Conservation (phyloP, 495 filamentous ascomycete species). For the Endocarpon pusillum region DNA sequence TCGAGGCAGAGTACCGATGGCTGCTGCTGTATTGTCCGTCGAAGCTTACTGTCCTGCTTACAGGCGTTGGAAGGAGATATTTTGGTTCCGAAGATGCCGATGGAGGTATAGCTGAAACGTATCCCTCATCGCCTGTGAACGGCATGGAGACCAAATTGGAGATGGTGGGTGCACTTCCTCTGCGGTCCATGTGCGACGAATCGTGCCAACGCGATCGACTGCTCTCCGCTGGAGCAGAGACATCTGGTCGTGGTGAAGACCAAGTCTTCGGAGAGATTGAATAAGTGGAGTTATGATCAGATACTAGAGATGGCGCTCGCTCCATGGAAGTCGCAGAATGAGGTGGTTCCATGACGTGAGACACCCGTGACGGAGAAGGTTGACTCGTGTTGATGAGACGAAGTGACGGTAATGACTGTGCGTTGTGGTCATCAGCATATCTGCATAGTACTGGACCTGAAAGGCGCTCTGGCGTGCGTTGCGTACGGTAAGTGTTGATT, state of each 20-base stretch:
- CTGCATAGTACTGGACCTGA: too few relatives aligned
- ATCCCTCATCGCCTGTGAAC: not conserved
- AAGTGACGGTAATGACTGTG: constrained; percentile 14
- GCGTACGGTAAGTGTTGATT: too few relatives aligned
- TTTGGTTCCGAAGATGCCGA: not conserved
- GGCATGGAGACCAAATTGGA: not conserved
- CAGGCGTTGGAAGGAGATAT: not conserved
- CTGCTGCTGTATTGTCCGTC: too few relatives aligned
- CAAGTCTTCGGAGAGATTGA: constrained; percentile 34
- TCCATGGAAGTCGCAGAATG: constrained; percentile 41
- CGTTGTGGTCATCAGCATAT: constrained; percentile 8
- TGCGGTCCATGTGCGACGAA: not conserved
- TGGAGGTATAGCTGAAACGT: not conserved
- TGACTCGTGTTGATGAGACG: constrained; percentile 25
- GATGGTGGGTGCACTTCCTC: constrained; percentile 1
- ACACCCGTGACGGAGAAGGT: constrained; percentile 28
- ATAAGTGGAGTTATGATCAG: constrained; percentile 49
- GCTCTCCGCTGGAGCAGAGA: not conserved
- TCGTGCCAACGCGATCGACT: not conserved
- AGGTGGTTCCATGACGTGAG: constrained; percentile 37
- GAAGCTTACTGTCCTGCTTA: not conserved
- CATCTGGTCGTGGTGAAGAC: constrained; percentile 20
- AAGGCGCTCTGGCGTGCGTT: too few relatives aligned
- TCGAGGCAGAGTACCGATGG: not conserved
- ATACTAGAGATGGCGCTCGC: constrained; percentile 53